Conservation (phyloP, 768 basidiomycete genomes). For the Lepiota venenata region DNA sequence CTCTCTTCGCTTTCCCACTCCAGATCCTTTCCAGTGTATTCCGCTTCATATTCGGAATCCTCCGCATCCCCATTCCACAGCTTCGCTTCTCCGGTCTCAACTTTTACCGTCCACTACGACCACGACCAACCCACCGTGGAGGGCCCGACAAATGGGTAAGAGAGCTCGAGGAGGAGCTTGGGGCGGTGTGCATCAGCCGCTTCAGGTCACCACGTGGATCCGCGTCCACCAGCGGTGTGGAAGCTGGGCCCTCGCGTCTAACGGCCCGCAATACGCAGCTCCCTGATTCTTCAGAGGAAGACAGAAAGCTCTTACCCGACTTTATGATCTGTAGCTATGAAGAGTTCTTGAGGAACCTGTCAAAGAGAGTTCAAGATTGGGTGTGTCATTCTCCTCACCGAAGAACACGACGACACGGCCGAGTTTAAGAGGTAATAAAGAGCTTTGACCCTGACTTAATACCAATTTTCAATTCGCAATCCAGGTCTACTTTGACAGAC, state of each 20-base stretch:
- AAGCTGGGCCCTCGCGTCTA: conserved; percentile 44
- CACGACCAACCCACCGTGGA: conserved; percentile 37
- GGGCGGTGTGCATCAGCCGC: conserved; percentile 58
- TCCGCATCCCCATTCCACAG: conserved; percentile 67
- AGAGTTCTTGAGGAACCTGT: conserved; percentile 63
- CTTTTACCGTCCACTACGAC: conserved; percentile 37
- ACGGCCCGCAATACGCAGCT: conserved; percentile 29
- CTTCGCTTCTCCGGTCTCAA: conserved; percentile 47
- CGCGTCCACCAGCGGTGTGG: conserved; percentile 31
- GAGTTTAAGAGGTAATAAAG: conserved; percentile 80
- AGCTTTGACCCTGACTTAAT: neutral
- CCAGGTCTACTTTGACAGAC: conserved; percentile 74
- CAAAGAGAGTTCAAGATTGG: conserved; percentile 72
- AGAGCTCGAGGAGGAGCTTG: conserved; percentile 82
- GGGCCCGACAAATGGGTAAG: conserved; percentile 76
- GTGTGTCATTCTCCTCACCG: conserved; percentile 80
- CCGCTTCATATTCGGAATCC: conserved; percentile 60
- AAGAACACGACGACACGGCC: conserved; percentile 86
- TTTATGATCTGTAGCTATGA: conserved; percentile 84
- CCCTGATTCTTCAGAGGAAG: conserved; percentile 26
- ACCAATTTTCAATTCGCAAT: neutral
- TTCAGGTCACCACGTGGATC: conserved; percentile 27
- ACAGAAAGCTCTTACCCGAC: conserved; percentile 63
- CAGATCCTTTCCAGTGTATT: conserved; percentile 57
- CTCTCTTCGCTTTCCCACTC: conserved; percentile 57